Percentiles rank a stretch among this genome's conserved stretches.
phyloP scores from a whole-genome alignment of 2,329 filamentous ascomycete genomes.

The Neonectria coccinea region DNA sequence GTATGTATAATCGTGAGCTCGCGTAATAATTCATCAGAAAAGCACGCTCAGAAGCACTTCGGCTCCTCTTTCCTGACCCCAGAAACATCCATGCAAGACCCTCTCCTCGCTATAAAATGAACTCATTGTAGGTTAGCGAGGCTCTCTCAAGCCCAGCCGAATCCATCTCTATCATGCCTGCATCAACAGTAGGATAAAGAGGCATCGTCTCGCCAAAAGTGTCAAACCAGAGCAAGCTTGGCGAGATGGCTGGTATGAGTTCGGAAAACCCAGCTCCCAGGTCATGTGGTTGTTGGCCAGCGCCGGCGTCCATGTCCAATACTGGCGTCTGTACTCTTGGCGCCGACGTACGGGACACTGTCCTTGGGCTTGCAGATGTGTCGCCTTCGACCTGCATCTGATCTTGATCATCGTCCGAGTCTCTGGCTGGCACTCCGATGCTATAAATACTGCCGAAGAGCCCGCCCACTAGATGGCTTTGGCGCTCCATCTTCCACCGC shows the following conservation, averaged over 20 bases:
- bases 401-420: background rate
- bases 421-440: slow-evolving; percentile 31
- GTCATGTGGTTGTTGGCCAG: slow-evolving; percentile 25
- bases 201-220: slow-evolving; percentile 44
- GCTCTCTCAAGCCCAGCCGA: background rate
- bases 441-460: slow-evolving; percentile 41
- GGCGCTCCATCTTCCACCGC: slow-evolving; percentile 39
- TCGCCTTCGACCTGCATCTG: background rate
- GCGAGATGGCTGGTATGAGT: slow-evolving; percentile 40
- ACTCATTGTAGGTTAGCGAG: slow-evolving; percentile 23
- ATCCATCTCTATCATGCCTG: slow-evolving; percentile 35
- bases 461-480: slow-evolving; percentile 40
- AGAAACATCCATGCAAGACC: background rate
- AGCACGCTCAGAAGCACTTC: background rate
- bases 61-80: background rate
- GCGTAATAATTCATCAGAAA: background rate
- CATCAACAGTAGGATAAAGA: slow-evolving; percentile 42
- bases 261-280: slow-evolving; percentile 29
- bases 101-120: background rate
- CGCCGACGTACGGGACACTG: background rate
- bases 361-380: slow-evolving; percentile 17
- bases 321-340: slow-evolving; percentile 12
- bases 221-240: slow-evolving; percentile 44
- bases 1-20: background rate
- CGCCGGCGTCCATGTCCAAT: background rate